phyloP scores from a whole-genome alignment of 1,139 yeast genomes.

The Blastobotrys illinoisensis region DNA sequence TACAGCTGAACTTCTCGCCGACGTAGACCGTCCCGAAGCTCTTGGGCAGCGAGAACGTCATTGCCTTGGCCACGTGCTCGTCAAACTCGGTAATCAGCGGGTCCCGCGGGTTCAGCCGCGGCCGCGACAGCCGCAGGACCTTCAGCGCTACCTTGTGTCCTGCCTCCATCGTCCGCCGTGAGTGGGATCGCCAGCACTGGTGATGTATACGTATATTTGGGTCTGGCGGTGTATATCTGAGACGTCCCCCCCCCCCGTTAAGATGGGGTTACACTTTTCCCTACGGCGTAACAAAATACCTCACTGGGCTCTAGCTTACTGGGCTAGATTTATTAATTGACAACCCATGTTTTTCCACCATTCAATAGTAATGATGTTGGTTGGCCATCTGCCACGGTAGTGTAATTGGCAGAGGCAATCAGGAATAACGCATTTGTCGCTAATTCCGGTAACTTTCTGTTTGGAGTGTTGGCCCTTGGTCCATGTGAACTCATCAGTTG shows the following conservation, averaged over 20 bases:
- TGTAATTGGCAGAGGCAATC: too few relatives aligned
- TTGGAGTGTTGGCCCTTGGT: too few relatives aligned
- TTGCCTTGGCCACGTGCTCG: constrained; percentile 7
- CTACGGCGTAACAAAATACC: too few relatives aligned
- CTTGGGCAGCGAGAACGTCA: constrained; percentile 21
- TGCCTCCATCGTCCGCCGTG: background rate
- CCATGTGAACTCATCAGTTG: too few relatives aligned
- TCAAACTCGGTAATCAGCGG: constrained; percentile 7
- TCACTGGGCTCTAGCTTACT: too few relatives aligned
- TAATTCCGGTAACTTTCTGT: too few relatives aligned
- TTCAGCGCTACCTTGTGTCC: constrained; percentile 21
- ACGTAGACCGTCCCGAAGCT: constrained; percentile 28
- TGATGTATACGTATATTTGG: background rate
- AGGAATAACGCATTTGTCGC: too few relatives aligned
- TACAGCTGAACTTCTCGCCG: constrained; percentile 28
- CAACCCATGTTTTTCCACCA: too few relatives aligned
- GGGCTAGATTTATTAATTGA: too few relatives aligned
- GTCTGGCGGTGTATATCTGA: background rate
- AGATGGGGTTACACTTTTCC: too few relatives aligned
- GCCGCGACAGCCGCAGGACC: constrained; percentile 29
- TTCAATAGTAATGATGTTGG: too few relatives aligned
- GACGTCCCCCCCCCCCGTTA: background rate
- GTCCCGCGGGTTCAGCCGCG: constrained; percentile 20
- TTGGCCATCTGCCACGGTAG: too few relatives aligned
- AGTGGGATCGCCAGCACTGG: background rate